Conservation (phyloP, 2,329 filamentous ascomycete genomes). For the Colletotrichum sp. region DNA sequence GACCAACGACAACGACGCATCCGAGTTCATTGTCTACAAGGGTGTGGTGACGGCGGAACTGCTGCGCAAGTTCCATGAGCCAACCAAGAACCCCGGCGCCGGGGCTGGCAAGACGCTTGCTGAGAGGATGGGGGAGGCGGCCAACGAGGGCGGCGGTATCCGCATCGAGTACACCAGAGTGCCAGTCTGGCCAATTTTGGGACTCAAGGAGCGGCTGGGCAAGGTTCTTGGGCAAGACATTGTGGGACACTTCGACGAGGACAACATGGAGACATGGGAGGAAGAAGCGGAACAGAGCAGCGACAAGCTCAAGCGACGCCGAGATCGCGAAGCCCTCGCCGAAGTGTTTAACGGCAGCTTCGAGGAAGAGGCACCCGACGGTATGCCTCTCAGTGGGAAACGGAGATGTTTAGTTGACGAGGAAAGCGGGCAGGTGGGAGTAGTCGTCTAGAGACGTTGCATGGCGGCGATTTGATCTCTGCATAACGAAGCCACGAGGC, state of each 20-base stretch:
- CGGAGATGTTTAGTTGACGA: conserved; percentile 36
- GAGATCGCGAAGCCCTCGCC: conserved; percentile 39
- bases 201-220: conserved; percentile 60
- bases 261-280: conserved; percentile 52
- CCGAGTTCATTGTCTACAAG: conserved; percentile 60
- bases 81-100: conserved; percentile 40
- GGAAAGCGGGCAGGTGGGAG: conserved; percentile 21
- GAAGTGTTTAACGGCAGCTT: conserved; percentile 47
- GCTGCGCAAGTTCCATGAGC: conserved; percentile 55
- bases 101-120: neutral
- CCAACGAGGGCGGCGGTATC: conserved; percentile 40
- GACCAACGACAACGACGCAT: conserved; percentile 52
- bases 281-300: conserved; percentile 32
- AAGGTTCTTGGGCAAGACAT: conserved; percentile 57
- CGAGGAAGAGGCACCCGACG: conserved; percentile 40
- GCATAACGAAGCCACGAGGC: conserved; percentile 20
- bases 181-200: conserved; percentile 59
- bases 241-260: conserved; percentile 44
- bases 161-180: conserved; percentile 54
- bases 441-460: conserved; percentile 15
- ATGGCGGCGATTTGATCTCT: conserved; percentile 10
- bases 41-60: conserved; percentile 53
- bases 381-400: conserved; percentile 34
- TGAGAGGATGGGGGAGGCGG: conserved; percentile 22
- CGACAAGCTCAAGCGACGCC: conserved; percentile 35